A percentile compares a stretch with the other conserved stretches of the same genome.
phyloP scores from a whole-genome alignment of 2,329 filamentous ascomycete species.

The Volutella citrinella region DNA sequence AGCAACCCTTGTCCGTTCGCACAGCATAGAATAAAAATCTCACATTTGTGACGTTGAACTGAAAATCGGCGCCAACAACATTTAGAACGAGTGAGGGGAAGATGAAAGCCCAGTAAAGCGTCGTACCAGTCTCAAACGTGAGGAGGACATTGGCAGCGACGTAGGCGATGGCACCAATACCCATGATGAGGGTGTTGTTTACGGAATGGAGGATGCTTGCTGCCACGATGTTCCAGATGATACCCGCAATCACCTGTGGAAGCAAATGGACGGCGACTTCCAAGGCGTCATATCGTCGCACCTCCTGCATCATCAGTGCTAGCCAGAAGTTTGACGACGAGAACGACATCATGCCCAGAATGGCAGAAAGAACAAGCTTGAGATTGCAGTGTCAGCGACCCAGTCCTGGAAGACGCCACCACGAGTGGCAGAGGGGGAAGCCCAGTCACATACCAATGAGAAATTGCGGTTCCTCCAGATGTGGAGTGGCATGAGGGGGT shows the following conservation, averaged over 20 bases:
- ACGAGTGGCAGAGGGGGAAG: no score
- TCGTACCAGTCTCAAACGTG: conserved; percentile 51
- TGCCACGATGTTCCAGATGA: conserved; percentile 62
- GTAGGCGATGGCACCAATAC: conserved; percentile 38
- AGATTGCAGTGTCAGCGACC: no score
- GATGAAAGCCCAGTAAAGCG: conserved; percentile 62
- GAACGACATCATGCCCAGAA: conserved; percentile 63
- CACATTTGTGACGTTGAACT: conserved; percentile 69
- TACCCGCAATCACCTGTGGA: conserved; percentile 61
- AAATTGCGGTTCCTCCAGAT: conserved; percentile 64
- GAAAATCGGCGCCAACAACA: conserved; percentile 65
- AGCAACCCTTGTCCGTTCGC: no score
- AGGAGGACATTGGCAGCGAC: conserved; percentile 46
- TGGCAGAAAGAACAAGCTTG: conserved; percentile 55
- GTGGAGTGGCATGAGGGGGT: conserved; percentile 51
- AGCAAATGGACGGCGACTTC: conserved; percentile 61
- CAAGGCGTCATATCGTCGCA: conserved; percentile 51
- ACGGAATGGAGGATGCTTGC: conserved; percentile 60
- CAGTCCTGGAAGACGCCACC: no score
- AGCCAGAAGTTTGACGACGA: conserved; percentile 60
- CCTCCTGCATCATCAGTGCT: conserved; percentile 61
- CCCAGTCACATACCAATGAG: conserved; percentile 48
- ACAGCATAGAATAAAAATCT: conserved; percentile 25
- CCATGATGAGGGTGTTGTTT: conserved; percentile 62
- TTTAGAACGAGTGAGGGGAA: conserved; percentile 60